A percentile compares a stretch with the other conserved stretches of the same genome.
These are phyloP conservation scores for Jaltomata sinuosa DNA, from an alignment of 257 asterid genomes.

Conservation along the genomic window DNA sequence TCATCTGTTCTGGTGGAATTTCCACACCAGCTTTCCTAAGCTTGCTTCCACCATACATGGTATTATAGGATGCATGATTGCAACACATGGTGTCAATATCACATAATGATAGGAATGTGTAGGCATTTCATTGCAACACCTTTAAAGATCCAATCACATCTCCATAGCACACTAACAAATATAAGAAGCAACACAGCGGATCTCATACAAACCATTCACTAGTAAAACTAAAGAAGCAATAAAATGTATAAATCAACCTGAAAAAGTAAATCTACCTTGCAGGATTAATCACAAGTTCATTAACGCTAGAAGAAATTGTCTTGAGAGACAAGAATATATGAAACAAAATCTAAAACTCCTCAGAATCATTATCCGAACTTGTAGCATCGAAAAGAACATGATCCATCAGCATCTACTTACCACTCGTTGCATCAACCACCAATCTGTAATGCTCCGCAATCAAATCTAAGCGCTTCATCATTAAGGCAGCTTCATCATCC, in stretches of 20 bases:
- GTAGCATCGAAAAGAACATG: not conserved
- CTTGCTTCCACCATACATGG: not conserved
- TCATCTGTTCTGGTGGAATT: not conserved
- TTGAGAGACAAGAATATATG: not conserved
- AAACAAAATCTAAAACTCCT: not conserved
- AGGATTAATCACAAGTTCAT: not conserved
- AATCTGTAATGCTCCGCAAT: slow-evolving; percentile 22
- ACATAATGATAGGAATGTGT: not conserved
- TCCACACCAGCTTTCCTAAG: not conserved
- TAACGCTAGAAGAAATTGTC: not conserved
- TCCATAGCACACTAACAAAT: not conserved
- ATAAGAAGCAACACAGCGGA: not conserved
- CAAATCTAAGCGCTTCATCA: slow-evolving; percentile 24
- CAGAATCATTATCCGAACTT: not conserved
- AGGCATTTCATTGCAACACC: not conserved
- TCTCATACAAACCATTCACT: not conserved
- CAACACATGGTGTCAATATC: not conserved
- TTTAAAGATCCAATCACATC: not conserved
- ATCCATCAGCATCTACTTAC: not conserved
- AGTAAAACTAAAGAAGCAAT: not conserved
- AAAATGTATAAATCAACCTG: not conserved
- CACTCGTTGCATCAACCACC: slow-evolving; percentile 19
- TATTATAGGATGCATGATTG: not conserved
- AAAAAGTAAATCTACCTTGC: not conserved
- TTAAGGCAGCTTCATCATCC: slow-evolving; percentile 27